Conservation (phyloP, 1,284 basidiomycete species). For the Cryptococcus sp. region DNA sequence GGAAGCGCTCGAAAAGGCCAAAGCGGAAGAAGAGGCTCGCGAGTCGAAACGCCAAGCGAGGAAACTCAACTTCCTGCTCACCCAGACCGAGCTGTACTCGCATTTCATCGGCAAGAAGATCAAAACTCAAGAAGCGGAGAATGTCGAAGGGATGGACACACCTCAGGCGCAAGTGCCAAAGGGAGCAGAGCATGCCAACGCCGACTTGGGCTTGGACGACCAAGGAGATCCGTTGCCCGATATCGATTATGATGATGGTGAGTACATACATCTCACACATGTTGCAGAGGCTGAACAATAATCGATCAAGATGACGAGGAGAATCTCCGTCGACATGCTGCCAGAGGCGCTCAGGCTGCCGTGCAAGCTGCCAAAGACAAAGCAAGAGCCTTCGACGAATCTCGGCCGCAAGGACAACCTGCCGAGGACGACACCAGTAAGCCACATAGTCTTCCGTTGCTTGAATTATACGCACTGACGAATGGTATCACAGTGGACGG, state of each 20-base stretch:
- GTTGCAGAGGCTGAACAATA: neutral
- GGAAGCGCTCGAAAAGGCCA: slow-evolving; percentile 84
- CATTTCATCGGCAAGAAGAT: slow-evolving; percentile 99
- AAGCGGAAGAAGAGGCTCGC: slow-evolving; percentile 93
- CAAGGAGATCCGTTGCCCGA: slow-evolving; percentile 65
- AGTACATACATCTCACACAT: slow-evolving; percentile 26
- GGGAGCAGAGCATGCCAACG: slow-evolving; percentile 62
- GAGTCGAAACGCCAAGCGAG: slow-evolving; percentile 93
- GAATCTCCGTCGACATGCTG: slow-evolving; percentile 86
- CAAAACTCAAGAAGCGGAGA: slow-evolving; percentile 87
- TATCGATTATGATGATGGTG: slow-evolving; percentile 93
- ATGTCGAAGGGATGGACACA: slow-evolving; percentile 51
- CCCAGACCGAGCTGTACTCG: slow-evolving; percentile 97
- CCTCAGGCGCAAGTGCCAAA: slow-evolving; percentile 15
- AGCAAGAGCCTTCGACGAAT: slow-evolving; percentile 82
- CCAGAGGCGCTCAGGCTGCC: slow-evolving; percentile 86
- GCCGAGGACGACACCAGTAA: slow-evolving; percentile 46
- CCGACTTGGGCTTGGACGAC: slow-evolving; percentile 60
- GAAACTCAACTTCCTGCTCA: slow-evolving; percentile 98
- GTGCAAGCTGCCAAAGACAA: slow-evolving; percentile 77
- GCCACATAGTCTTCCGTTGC: neutral
- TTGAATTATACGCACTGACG: neutral
- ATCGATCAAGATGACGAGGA: slow-evolving; percentile 73
- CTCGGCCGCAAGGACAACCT: slow-evolving; percentile 60
- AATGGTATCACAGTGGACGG: slow-evolving; percentile 66